Evolutionary conservation across 1,284 basidiomycete species (phyloP), one percentile per base, ranked within the genome.

Genomic region (Nidula niveotomentosa): DNA sequence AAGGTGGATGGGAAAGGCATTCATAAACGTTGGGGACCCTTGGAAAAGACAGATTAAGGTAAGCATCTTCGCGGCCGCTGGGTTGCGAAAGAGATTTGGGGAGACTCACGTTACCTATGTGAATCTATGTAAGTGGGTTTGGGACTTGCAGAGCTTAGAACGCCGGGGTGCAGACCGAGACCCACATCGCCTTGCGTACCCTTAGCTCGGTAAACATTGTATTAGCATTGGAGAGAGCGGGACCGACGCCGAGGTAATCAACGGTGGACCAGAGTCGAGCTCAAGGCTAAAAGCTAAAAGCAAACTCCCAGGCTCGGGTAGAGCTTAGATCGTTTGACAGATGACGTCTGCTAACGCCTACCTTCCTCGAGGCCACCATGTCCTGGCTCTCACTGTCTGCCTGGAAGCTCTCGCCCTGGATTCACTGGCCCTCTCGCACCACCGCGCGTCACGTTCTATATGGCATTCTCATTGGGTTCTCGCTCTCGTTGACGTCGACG

Each of bases 401-500:
- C 62, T 50, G 7, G 23, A 50, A 15, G 53, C 33, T 72, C 8
- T 58, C 64, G 41, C 57, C 65, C 17, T 73, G 73, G 69, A 41
- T 74, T 30, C 73, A 63, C 56, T 69, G 66, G 61, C 76, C 76
- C 10, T 76, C 72, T 44, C 64, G 63, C 43, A 60, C 68, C 3
- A 69, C 76, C 6, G 57, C 72, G 2, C 75, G 76, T 49, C 79
- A 83, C 53, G 53, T 93, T 8, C 64, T 88, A 54, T 81, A 84
- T 54, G 91, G 91, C 53, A 65, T 91, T 17, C 53, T 91, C 39
- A 63, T 91, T 34, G 91, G 91, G 1, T 78, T 93, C 57, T 84
- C 86, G 0, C 70, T 92, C 17, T 89, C 90, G 1, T 54, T 88
- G 2, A 84, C 88, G 0, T 82, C 83, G 1, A 83, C 83, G 0